These are phyloP conservation scores for Fusarium succisae DNA, from an alignment of 2,329 filamentous ascomycete species.

Conservation along the genomic window DNA sequence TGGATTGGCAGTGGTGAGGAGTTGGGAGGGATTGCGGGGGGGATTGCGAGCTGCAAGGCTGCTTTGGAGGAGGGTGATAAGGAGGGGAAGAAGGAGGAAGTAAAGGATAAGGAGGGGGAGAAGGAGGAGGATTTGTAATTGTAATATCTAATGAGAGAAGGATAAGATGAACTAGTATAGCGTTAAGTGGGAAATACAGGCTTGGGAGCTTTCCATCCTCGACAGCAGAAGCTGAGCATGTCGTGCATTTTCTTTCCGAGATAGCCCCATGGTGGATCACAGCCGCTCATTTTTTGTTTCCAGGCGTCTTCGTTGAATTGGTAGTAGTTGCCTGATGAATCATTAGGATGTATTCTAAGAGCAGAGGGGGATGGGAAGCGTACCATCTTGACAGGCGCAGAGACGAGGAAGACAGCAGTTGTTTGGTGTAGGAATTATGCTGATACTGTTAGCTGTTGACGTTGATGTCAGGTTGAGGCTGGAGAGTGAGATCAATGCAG, in stretches of 20 bases:
- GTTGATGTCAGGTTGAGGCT: too few species aligned
- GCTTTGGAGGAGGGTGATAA: neutral
- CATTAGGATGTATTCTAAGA: neutral
- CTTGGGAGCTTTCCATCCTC: neutral
- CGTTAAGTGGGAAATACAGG: neutral
- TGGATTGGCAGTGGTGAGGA: conserved; percentile 37
- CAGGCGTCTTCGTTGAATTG: conserved; percentile 24
- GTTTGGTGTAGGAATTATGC: neutral
- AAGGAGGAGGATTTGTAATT: conserved; percentile 1
- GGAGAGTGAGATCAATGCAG: fast-evolving
- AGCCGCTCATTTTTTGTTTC: conserved; percentile 1
- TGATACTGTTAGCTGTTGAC: neutral
- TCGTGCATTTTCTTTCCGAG: conserved; percentile 13
- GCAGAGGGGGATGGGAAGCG: neutral
- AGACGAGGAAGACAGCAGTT: conserved; percentile 30
- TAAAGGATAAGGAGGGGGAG: neutral
- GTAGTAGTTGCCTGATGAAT: conserved; percentile 8
- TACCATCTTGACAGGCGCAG: conserved; percentile 27
- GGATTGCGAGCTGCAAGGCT: neutral
- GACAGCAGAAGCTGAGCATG: conserved; percentile 32
- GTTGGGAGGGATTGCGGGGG: conserved; percentile 25
- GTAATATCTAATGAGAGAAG: neutral
- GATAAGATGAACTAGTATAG: neutral
- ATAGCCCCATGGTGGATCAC: conserved; percentile 26
- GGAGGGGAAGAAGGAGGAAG: neutral